These are phyloP conservation scores for Chaetomium fimeti DNA, from an alignment of 495 filamentous ascomycete genomes.

Conservation along the genomic window DNA sequence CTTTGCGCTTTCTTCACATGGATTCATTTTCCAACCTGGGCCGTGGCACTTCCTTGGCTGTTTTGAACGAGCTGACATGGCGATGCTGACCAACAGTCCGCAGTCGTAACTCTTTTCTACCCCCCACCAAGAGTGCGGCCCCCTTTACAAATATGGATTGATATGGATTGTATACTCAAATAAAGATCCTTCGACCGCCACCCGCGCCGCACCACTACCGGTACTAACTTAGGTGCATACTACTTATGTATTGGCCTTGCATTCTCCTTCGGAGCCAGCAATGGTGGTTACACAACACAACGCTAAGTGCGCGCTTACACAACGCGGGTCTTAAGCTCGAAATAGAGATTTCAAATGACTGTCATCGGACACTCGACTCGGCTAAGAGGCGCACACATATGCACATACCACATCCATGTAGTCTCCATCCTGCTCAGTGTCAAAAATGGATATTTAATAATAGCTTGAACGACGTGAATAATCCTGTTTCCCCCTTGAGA, in stretches of 20 bases:
- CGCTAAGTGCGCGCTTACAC: too few relatives aligned
- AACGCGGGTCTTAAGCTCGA: too few relatives aligned
- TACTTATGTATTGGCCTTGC: neutral
- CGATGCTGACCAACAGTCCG: neutral
- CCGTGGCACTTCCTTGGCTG: neutral
- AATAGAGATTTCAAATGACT: too few relatives aligned
- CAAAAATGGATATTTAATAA: too few relatives aligned
- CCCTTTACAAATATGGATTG: neutral
- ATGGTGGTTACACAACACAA: neutral
- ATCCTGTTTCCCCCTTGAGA: too few relatives aligned
- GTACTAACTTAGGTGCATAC: neutral
- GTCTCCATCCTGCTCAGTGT: too few relatives aligned
- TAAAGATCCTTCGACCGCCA: neutral
- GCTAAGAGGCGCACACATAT: too few relatives aligned
- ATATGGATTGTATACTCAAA: neutral
- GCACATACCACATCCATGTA: too few relatives aligned
- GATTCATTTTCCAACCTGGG: neutral
- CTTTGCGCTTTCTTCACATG: neutral
- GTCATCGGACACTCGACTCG: too few relatives aligned
- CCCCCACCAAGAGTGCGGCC: neutral
- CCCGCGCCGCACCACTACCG: constrained; percentile 7
- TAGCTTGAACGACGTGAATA: too few relatives aligned
- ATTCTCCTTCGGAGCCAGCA: neutral
- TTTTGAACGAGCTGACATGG: neutral
- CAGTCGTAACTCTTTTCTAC: neutral